Evolutionary conservation across 805 yeast species (phyloP).

Genomic region (Cyberlindnera amylophila): DNA sequence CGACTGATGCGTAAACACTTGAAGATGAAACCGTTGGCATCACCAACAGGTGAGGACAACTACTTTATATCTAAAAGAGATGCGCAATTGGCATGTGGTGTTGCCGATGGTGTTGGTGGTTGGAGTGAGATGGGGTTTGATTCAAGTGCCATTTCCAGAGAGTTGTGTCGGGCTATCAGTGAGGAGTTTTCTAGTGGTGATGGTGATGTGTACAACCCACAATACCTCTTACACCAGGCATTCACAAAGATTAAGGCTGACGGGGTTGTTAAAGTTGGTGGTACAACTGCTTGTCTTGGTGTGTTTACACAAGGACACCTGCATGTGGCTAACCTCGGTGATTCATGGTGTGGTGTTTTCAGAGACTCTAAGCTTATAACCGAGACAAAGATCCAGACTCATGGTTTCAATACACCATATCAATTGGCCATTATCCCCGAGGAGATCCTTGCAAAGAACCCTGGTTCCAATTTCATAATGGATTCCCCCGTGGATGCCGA

Average conservation of each 20-base stretch:
- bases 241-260: slow-evolving; percentile 49
- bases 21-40: slow-evolving; percentile 34
- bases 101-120: slow-evolving; percentile 97
- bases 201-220: slow-evolving; percentile 19
- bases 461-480: slow-evolving; percentile 57
- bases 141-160: slow-evolving; percentile 81
- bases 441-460: slow-evolving; percentile 44
- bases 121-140: slow-evolving; percentile 93
- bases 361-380: slow-evolving; percentile 57
- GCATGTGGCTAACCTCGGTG: slow-evolving; percentile 80
- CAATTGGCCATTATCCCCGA: slow-evolving; percentile 84
- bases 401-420: slow-evolving; percentile 87
- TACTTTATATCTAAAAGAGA: slow-evolving; percentile 43
- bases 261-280: slow-evolving; percentile 77
- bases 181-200: slow-evolving; percentile 20
- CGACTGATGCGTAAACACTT: slow-evolving; percentile 32
- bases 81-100: slow-evolving; percentile 60
- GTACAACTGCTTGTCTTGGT: slow-evolving; percentile 90
- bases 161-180: slow-evolving; percentile 59
- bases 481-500: slow-evolving; percentile 72
- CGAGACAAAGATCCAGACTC: slow-evolving; percentile 75
- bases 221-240: slow-evolving; percentile 49
- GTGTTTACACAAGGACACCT: slow-evolving; percentile 57
- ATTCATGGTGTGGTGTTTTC: slow-evolving; percentile 90
- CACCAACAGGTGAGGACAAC: slow-evolving; percentile 79